A percentile compares a stretch with the other conserved stretches of the same genome.
These are phyloP conservation scores for Beauveria bassiana DNA, from an alignment of 2,329 filamentous ascomycete genomes.

Conservation along the genomic window DNA sequence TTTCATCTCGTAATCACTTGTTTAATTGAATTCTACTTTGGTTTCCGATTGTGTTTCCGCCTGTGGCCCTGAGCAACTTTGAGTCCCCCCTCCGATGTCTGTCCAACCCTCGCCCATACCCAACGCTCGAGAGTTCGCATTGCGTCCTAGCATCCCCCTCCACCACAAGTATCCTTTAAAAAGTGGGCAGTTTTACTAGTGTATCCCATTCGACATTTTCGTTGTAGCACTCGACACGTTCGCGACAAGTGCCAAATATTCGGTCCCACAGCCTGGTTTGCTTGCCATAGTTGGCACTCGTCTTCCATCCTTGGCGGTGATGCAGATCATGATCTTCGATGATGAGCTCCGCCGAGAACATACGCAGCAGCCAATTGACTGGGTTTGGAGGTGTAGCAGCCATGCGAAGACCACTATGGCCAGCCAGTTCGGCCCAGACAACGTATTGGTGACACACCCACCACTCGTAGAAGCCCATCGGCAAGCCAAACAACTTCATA, in stretches of 20 bases:
- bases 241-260: conserved; percentile 4
- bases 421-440: conserved; percentile 30
- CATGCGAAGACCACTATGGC: conserved; percentile 32
- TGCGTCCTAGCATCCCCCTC: too few relatives aligned
- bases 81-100: too few relatives aligned
- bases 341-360: conserved; percentile 27
- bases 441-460: conserved; percentile 38
- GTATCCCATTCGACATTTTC: conserved; percentile 1
- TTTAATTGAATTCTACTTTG: too few relatives aligned
- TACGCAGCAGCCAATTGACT: conserved; percentile 25
- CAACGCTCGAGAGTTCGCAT: not conserved
- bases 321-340: conserved; percentile 37
- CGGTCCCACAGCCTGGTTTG: conserved; percentile 7
- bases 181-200: not conserved
- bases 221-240: conserved; percentile 1
- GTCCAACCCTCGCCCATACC: too few relatives aligned
- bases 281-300: conserved; percentile 7
- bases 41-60: too few relatives aligned
- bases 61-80: too few relatives aligned
- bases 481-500: conserved; percentile 26
- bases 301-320: conserved; percentile 28
- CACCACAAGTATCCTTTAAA: not conserved
- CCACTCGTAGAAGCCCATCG: conserved; percentile 39
- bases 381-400: conserved; percentile 26
- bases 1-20: too few relatives aligned